A percentile compares a stretch with the other conserved stretches of the same genome.
Conservation (phyloP, 169 alveolate species). For the Cryptosporidium tyzzeri region DNA sequence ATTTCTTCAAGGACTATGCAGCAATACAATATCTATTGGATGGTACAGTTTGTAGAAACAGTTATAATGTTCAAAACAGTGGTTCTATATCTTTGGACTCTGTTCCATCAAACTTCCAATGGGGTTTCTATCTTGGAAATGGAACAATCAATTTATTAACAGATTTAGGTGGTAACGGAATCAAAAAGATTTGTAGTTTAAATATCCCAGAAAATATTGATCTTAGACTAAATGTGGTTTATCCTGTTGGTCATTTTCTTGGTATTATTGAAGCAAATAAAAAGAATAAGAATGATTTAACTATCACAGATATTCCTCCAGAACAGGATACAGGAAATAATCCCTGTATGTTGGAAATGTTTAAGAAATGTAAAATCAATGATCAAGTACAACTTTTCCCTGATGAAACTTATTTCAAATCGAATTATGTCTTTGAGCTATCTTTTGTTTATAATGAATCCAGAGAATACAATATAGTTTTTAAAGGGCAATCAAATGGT, state of each 20-base stretch:
- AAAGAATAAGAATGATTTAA: background rate
- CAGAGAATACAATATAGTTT: conserved; percentile 13
- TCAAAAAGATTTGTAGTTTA: conserved; percentile 31
- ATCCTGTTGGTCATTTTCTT: conserved; percentile 49
- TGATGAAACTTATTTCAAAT: conserved; percentile 2
- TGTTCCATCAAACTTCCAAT: conserved; percentile 2
- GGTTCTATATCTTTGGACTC: background rate
- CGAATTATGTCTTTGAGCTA: conserved; percentile 12
- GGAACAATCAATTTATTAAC: background rate
- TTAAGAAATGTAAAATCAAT: conserved; percentile 30
- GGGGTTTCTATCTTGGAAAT: conserved; percentile 59
- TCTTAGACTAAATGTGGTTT: conserved; percentile 46
- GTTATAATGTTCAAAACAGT: background rate
- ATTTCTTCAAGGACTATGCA: conserved; percentile 58
- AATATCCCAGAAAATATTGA: conserved; percentile 5
- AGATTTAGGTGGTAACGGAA: background rate
- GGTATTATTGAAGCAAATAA: conserved; percentile 39
- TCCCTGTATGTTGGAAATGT: conserved; percentile 48
- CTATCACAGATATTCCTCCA: background rate
- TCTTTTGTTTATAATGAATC: conserved; percentile 22
- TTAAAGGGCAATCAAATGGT: background rate
- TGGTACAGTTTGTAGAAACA: conserved; percentile 47
- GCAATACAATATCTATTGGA: conserved; percentile 29
- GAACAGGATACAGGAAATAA: background rate
- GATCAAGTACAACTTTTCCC: conserved; percentile 39